A percentile compares a stretch with the other conserved stretches of the same genome.
phyloP scores from a whole-genome alignment of 768 basidiomycete genomes.

The Tephrocybe sp. region DNA sequence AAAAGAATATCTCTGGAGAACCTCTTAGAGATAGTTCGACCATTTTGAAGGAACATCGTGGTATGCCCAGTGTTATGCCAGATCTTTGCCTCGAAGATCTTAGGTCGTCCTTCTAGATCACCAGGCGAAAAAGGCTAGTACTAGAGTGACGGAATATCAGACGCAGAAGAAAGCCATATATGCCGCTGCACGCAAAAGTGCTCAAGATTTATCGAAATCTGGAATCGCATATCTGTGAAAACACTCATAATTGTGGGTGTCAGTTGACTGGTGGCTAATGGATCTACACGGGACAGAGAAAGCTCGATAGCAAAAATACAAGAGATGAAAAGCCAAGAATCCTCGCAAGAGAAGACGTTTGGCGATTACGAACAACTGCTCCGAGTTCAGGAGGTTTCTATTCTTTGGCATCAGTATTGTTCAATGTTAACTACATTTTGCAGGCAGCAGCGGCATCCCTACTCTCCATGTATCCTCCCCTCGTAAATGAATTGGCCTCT shows the following conservation, averaged over 20 bases:
- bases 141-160: conserved; percentile 26
- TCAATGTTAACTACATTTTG: not conserved
- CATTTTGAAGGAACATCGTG: conserved; percentile 14
- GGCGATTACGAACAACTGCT: conserved; percentile 25
- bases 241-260: not conserved
- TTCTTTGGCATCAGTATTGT: not conserved
- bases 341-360: conserved; percentile 23
- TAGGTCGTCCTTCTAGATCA: conserved; percentile 24
- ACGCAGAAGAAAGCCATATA: conserved; percentile 33
- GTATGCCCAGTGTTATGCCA: conserved; percentile 8
- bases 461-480: conserved; percentile 24
- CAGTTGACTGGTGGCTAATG: not conserved
- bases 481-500: conserved; percentile 32
- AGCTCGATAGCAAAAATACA: conserved; percentile 25
- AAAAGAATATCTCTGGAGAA: conserved; percentile 14
- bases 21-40: conserved; percentile 9
- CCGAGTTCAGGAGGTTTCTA: conserved; percentile 25
- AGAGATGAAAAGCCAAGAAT: conserved; percentile 27
- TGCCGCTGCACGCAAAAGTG: conserved; percentile 29
- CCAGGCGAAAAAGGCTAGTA: conserved; percentile 27
- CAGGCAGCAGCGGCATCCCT: conserved; percentile 23
- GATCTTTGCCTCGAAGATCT: too few species aligned
- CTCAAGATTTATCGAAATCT: conserved; percentile 26
- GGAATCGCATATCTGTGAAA: conserved; percentile 31
- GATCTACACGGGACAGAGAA: conserved; percentile 29